Base-by-base conservation (phyloP, 106 monocot species). In the Dactylorhiza incarnata region DNA sequence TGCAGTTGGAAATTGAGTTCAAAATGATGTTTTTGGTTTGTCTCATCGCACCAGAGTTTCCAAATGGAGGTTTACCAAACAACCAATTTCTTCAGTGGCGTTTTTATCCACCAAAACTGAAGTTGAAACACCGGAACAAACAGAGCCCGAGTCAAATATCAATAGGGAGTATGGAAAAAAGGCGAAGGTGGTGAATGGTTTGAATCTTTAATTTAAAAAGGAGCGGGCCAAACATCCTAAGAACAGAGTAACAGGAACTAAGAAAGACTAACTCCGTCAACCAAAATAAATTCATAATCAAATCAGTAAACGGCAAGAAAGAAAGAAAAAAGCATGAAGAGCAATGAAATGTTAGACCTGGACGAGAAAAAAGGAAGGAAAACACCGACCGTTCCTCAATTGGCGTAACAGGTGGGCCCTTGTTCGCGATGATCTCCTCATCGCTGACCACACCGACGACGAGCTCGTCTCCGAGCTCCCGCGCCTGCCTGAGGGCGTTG, bases 401-500 rank as follows among this genome's bases (percentile, higher is more conserved):
- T 0, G 93, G 90, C 16, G 95, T 96, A 24, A 96, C 95, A 0
- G 95, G 95, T 10, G 95, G 95, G 0, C 95, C 95, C 81, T 95
- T 95, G 79, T 95, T 95, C 49, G 83, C 85, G 17, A 73, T 90
- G 80, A 95, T 95, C 90, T 95, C 95, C 45, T 82, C 88, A 43
- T 95, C 95, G 46, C 95, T 93, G 56, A 95, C 88, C 17, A 95
- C 95, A 16, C 95, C 95, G 6, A 95, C 95, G 9, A 95, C 88
- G 20, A 95, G 95, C 88, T 89, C 83, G 71, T 95, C 95, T 6
- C 95, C 95, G 23, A 95, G 86, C 8, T 86, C 90, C 45, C 85
- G 84, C 46, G 95, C 95, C 78, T 95, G 95, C 67, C 95, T 80
- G 68, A 95, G 83, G 0, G 95, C 95, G 75, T 93, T 95, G 79